These are phyloP conservation scores for Russula sp. DNA, from an alignment of 768 basidiomycete species.

Conservation along the genomic window DNA sequence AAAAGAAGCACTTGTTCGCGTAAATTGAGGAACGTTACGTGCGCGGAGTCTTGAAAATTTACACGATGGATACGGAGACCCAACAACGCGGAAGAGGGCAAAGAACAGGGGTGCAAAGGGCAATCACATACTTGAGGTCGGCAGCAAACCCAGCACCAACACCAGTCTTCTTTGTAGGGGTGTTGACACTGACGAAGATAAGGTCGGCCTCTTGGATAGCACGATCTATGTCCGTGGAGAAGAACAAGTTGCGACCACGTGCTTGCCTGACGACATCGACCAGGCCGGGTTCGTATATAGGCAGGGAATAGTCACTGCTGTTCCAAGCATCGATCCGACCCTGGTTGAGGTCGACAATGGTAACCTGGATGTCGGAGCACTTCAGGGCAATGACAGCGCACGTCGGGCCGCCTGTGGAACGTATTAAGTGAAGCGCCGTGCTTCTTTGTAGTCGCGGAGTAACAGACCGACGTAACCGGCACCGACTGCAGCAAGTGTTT, in stretches of 20 bases:
- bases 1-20: background rate
- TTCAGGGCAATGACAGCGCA: slow-evolving; percentile 93
- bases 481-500: slow-evolving; percentile 48
- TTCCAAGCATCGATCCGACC: slow-evolving; percentile 97
- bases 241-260: slow-evolving; percentile 94
- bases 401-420: slow-evolving; percentile 74
- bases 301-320: slow-evolving; percentile 71
- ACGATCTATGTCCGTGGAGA: slow-evolving; percentile 91
- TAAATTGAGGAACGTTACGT: background rate
- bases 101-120: background rate
- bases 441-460: background rate
- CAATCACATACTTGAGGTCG: slow-evolving; percentile 80
- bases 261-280: slow-evolving; percentile 83
- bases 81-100: background rate
- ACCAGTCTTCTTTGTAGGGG: slow-evolving; percentile 97
- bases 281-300: slow-evolving; percentile 97
- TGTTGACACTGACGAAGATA: slow-evolving; percentile 98
- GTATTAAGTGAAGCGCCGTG: background rate
- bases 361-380: slow-evolving; percentile 89
- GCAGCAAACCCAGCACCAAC: slow-evolving; percentile 98
- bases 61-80: background rate
- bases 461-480: slow-evolving; percentile 88
- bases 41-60: background rate
- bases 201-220: slow-evolving; percentile 93
- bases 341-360: slow-evolving; percentile 97